phyloP scores from a whole-genome alignment of 139 green algal species.

The Coelastrella sp. region DNA sequence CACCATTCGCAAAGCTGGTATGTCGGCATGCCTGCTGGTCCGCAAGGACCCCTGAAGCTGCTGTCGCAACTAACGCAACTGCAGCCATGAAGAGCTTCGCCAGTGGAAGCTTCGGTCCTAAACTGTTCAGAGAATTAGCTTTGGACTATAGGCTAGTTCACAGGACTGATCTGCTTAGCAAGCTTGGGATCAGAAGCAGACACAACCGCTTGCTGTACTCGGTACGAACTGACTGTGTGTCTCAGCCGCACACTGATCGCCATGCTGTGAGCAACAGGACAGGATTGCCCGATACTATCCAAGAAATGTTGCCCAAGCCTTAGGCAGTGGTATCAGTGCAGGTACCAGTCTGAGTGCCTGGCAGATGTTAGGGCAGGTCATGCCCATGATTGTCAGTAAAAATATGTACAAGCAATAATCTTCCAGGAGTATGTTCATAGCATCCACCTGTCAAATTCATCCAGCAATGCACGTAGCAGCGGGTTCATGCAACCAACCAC shows the following conservation, averaged over 20 bases:
- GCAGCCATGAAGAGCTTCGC: conserved; percentile 10
- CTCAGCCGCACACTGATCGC: not conserved
- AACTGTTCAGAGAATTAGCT: not conserved
- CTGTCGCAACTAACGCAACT: not conserved
- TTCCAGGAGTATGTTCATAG: too few relatives aligned
- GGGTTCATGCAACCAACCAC: not conserved
- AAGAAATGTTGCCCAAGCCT: too few relatives aligned
- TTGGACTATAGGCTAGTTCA: conserved; percentile 19
- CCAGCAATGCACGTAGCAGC: not conserved
- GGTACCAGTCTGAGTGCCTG: too few relatives aligned
- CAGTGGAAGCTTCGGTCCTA: not conserved
- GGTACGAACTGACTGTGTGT: too few relatives aligned
- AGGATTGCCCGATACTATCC: not conserved
- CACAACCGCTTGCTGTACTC: conserved; percentile 14
- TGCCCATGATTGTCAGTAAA: too few relatives aligned
- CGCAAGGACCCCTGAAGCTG: not conserved
- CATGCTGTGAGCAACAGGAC: not conserved
- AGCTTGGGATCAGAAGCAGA: not conserved
- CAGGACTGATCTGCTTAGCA: not conserved
- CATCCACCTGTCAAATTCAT: too few relatives aligned
- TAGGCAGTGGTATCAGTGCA: too few relatives aligned
- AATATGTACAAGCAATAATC: too few relatives aligned
- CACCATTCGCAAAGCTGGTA: too few relatives aligned
- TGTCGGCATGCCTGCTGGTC: not conserved
- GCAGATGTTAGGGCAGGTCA: too few relatives aligned